Evolutionary conservation across 2,329 filamentous ascomycete genomes (phyloP).

Genomic region (Magnaporthiopsis rhizophila): DNA sequence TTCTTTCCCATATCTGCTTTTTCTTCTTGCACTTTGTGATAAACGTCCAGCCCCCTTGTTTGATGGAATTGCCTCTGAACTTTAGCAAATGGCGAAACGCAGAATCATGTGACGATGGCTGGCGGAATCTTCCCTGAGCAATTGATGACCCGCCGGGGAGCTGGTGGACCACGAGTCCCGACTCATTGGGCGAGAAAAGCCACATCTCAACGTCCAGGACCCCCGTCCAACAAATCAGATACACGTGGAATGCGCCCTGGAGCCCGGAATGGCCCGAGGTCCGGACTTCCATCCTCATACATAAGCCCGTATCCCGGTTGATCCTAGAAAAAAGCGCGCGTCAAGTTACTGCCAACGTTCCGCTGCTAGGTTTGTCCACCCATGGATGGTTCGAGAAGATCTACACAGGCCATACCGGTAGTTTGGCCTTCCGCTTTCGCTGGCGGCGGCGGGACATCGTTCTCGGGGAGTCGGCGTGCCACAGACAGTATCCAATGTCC

Average conservation of each 20-base stretch:
- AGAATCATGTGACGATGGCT: background rate
- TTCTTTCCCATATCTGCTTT: background rate
- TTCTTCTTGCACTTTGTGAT: background rate
- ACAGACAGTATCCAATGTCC: too few relatives aligned
- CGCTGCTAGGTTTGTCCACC: too few relatives aligned
- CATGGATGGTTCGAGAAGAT: too few relatives aligned
- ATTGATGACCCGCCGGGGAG: background rate
- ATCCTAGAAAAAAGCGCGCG: background rate
- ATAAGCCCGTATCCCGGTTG: background rate
- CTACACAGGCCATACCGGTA: too few relatives aligned
- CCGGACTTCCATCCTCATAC: background rate
- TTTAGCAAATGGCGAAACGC: background rate
- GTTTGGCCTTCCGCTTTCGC: too few relatives aligned
- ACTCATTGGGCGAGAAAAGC: background rate
- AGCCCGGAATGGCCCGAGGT: background rate
- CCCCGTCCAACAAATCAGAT: background rate
- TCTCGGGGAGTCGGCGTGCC: too few relatives aligned
- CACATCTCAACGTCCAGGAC: background rate
- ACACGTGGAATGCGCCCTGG: background rate
- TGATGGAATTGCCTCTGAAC: background rate
- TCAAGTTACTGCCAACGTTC: background rate
- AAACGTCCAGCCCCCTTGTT: background rate
- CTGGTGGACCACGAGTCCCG: background rate
- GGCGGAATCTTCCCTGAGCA: background rate
- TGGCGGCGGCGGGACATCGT: too few relatives aligned